Conservation (phyloP, 441 rosid genomes). For the Pelargonium myrrhifolium region DNA sequence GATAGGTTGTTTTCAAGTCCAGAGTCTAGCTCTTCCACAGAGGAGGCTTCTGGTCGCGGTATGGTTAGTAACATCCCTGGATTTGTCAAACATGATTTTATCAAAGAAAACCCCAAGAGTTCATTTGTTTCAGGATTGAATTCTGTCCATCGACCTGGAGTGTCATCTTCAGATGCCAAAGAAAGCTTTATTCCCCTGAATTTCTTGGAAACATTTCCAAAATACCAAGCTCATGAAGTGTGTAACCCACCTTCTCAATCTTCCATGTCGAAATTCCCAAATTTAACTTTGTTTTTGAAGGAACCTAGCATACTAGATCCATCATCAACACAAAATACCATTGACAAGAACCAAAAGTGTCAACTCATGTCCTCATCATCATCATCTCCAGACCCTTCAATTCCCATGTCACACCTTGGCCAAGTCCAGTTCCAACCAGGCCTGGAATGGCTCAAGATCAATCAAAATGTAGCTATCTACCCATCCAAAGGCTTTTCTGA, state of each 20-base stretch:
- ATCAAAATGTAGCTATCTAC: conserved; percentile 26
- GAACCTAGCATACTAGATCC: conserved; percentile 34
- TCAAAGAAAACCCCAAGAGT: conserved; percentile 13
- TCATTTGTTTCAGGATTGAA: conserved; percentile 28
- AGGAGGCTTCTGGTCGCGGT: conserved; percentile 24
- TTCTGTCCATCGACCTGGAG: conserved; percentile 20
- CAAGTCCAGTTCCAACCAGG: conserved; percentile 21
- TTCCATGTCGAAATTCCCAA: conserved; percentile 37
- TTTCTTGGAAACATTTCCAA: conserved; percentile 49
- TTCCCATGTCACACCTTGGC: conserved; percentile 19
- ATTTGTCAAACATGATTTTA: conserved; percentile 24
- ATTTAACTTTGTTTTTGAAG: conserved; percentile 49
- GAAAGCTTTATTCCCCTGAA: conserved; percentile 39
- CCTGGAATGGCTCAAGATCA: conserved; percentile 40
- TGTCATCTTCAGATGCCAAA: conserved; percentile 14
- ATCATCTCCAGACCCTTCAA: conserved; percentile 21
- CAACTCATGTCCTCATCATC: conserved; percentile 19
- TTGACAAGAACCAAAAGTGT: conserved; percentile 13
- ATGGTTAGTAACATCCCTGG: conserved; percentile 27
- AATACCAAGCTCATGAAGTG: conserved; percentile 18
- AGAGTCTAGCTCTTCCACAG: conserved; percentile 29
- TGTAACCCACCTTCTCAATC: conserved; percentile 39
- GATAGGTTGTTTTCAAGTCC: conserved; percentile 26
- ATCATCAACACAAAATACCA: conserved; percentile 21
- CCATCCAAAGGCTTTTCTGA: conserved; percentile 37